These are phyloP conservation scores for Zymoseptoria tritici DNA, from an alignment of 2,329 filamentous ascomycete species.

Conservation along the genomic window DNA sequence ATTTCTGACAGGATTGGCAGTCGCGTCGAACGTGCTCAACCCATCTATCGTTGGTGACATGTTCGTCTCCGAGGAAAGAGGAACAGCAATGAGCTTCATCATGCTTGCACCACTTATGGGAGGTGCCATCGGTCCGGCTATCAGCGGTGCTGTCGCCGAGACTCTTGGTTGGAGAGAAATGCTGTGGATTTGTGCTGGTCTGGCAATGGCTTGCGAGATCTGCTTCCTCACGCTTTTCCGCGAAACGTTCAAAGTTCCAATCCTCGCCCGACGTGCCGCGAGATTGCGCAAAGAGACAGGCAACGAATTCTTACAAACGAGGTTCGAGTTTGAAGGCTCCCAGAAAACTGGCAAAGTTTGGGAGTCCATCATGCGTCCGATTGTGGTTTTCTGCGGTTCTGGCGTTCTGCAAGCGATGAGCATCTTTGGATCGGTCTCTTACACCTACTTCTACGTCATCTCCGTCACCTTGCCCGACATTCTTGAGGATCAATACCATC, in stretches of 20 bases:
- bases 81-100: constrained; percentile 51
- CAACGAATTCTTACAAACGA: constrained; percentile 10
- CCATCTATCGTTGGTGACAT: constrained; percentile 59
- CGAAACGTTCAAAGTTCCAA: constrained; percentile 56
- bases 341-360: constrained; percentile 19
- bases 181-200: constrained; percentile 43
- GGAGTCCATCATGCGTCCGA: constrained; percentile 35
- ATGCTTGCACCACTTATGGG: constrained; percentile 52
- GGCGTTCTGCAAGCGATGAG: constrained; percentile 48
- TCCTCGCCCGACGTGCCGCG: constrained; percentile 42
- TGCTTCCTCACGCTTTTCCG: constrained; percentile 45
- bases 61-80: constrained; percentile 50
- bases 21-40: constrained; percentile 49
- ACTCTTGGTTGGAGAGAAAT: constrained; percentile 49
- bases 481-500: constrained; percentile 34
- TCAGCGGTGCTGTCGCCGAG: constrained; percentile 50
- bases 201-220: constrained; percentile 45
- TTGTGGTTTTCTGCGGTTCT: constrained; percentile 41
- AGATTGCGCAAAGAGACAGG: constrained; percentile 18
- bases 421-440: constrained; percentile 36
- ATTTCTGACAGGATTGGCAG: constrained; percentile 39
- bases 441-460: constrained; percentile 42
- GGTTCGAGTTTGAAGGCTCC: constrained; percentile 12
- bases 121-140: constrained; percentile 50
- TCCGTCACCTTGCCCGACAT: constrained; percentile 40